These are phyloP conservation scores for Pilasporangium apinafurcum DNA, from an alignment of 352 stramenopile genomes.

Conservation along the genomic window DNA sequence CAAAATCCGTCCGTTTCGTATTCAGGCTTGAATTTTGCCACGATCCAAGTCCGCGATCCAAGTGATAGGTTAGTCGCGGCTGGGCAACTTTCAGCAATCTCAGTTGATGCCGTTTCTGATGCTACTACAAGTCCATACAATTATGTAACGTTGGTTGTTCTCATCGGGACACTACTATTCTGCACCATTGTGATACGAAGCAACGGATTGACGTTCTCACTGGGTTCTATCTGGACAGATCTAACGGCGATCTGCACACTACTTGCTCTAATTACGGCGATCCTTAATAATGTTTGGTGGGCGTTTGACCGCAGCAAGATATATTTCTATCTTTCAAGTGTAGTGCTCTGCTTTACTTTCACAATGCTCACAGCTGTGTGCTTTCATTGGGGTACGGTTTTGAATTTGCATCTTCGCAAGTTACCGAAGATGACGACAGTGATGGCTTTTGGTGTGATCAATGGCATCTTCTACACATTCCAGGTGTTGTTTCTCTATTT, in stretches of 20 bases:
- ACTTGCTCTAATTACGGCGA: slow-evolving; percentile 55
- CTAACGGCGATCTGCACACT: slow-evolving; percentile 83
- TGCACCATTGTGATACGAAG: slow-evolving; percentile 78
- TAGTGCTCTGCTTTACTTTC: slow-evolving; percentile 82
- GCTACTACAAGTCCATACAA: slow-evolving; percentile 80
- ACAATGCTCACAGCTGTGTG: slow-evolving; percentile 86
- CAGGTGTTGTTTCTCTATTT: slow-evolving; percentile 65
- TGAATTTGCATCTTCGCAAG: slow-evolving; percentile 72
- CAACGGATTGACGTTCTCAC: slow-evolving; percentile 76
- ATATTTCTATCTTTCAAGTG: slow-evolving; percentile 81
- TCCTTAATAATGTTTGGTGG: slow-evolving; percentile 86
- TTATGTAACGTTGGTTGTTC: slow-evolving; percentile 82
- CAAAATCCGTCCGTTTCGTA: slow-evolving; percentile 70
- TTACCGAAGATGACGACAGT: slow-evolving; percentile 61
- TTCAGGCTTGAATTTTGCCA: slow-evolving; percentile 58
- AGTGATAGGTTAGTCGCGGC: slow-evolving; percentile 47
- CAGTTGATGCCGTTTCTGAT: slow-evolving; percentile 51
- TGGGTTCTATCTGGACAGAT: slow-evolving; percentile 84
- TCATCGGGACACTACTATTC: slow-evolving; percentile 77
- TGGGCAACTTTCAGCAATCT: slow-evolving; percentile 67
- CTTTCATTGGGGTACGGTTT: slow-evolving; percentile 84
- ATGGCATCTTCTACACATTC: slow-evolving; percentile 77
- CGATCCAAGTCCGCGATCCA: slow-evolving; percentile 45
- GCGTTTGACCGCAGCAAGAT: slow-evolving; percentile 49
- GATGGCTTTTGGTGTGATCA: slow-evolving; percentile 62